These are phyloP conservation scores for Nannochloris sp. DNA, from an alignment of 139 green algal species.

Conservation along the genomic window DNA sequence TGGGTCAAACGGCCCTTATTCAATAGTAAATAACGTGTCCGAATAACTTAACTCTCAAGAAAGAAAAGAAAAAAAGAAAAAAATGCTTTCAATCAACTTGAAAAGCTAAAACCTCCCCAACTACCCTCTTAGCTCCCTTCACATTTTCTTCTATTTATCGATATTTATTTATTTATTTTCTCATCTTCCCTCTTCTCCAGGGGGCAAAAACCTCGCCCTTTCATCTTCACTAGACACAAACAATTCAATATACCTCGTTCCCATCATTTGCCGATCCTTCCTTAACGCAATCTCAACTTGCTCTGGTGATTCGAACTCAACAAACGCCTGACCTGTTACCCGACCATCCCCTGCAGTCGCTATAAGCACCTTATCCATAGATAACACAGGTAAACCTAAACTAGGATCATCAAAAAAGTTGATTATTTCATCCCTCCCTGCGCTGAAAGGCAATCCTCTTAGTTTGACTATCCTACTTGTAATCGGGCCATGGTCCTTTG, in stretches of 20 bases:
- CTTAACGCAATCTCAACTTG: constrained; percentile 53
- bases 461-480: constrained; percentile 57
- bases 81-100: not conserved
- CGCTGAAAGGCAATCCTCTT: constrained; percentile 74
- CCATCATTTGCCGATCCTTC: constrained; percentile 77
- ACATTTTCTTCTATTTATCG: no score
- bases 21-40: no score
- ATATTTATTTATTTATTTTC: not conserved
- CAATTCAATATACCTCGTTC: constrained; percentile 80
- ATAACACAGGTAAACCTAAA: constrained; percentile 13
- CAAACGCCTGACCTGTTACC: constrained; percentile 65
- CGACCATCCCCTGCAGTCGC: constrained; percentile 45
- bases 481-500: not conserved
- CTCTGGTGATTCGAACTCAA: constrained; percentile 59
- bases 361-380: constrained; percentile 54
- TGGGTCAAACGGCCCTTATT: no score
- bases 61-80: not conserved
- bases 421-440: constrained; percentile 63
- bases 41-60: no score
- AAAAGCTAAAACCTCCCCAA: not conserved
- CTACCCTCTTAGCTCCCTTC: not conserved
- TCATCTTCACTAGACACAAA: constrained; percentile 62
- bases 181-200: not conserved
- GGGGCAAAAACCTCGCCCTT: constrained; percentile 4
- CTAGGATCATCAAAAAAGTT: constrained; percentile 70